A percentile compares a stretch with the other conserved stretches of the same genome.
These are phyloP conservation scores for Pleurotus cornucopiae DNA, from an alignment of 768 basidiomycete genomes.

Conservation along the genomic window DNA sequence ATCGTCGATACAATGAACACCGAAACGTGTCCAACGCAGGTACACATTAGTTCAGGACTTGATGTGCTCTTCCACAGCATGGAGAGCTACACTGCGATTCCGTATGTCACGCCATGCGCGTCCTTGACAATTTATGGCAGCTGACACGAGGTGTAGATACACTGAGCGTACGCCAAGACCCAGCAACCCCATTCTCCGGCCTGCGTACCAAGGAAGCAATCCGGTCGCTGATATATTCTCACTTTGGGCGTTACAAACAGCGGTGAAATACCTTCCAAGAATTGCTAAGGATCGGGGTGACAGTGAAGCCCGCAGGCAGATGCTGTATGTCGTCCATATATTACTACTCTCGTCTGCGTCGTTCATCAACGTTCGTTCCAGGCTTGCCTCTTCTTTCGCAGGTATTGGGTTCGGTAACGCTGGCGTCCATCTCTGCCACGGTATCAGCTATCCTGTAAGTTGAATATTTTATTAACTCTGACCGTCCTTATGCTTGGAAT, in stretches of 20 bases:
- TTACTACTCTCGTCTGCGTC: background rate
- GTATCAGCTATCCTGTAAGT: constrained; percentile 82
- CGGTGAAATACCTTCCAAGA: constrained; percentile 84
- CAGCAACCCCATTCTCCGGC: constrained; percentile 82
- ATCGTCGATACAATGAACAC: constrained; percentile 90
- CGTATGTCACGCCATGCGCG: constrained; percentile 40
- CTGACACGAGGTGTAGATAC: constrained; percentile 45
- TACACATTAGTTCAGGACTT: constrained; percentile 92
- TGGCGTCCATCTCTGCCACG: constrained; percentile 87
- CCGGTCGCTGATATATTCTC: constrained; percentile 96
- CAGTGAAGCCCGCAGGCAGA: constrained; percentile 79
- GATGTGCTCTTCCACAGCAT: constrained; percentile 96
- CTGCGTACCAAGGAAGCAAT: constrained; percentile 92
- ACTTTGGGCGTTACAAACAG: constrained; percentile 86
- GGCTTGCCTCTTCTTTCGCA: constrained; percentile 89
- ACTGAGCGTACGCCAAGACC: constrained; percentile 88
- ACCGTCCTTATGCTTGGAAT: background rate
- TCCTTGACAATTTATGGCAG: background rate
- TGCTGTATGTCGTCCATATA: constrained; percentile 59
- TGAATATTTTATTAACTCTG: background rate
- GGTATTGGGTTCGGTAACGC: constrained; percentile 96
- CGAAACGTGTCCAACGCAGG: constrained; percentile 83
- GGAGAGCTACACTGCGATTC: constrained; percentile 93
- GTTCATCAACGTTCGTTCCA: constrained; percentile 22
- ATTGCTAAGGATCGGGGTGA: constrained; percentile 78